These are phyloP conservation scores for Yarrowia sp. DNA, from an alignment of 805 yeast genomes.

Conservation along the genomic window DNA sequence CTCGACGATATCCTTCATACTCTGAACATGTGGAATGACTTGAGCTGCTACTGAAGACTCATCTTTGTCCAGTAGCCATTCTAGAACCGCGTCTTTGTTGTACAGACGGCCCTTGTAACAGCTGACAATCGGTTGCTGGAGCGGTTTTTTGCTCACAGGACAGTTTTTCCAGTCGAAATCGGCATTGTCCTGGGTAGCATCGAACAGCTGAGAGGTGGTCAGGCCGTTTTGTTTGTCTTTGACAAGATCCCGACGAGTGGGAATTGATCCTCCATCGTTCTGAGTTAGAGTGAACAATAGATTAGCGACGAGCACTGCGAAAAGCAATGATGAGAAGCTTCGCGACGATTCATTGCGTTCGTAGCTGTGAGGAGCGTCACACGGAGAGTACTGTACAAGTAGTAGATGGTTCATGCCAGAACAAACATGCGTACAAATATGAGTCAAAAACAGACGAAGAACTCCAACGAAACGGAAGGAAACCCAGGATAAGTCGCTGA, in stretches of 20 bases:
- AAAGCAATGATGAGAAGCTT: background rate
- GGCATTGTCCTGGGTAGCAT: conserved; percentile 43
- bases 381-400: no score
- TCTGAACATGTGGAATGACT: conserved; percentile 51
- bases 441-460: no score
- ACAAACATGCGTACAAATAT: no score
- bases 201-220: conserved; percentile 44
- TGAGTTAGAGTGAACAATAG: conserved; percentile 22
- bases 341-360: background rate
- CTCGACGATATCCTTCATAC: conserved; percentile 55
- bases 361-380: background rate
- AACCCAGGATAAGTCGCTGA: no score
- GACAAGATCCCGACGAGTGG: conserved; percentile 62
- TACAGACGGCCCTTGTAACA: conserved; percentile 70
- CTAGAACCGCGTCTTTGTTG: conserved; percentile 66
- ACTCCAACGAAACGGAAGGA: no score
- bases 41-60: conserved; percentile 46
- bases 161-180: conserved; percentile 58
- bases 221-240: conserved; percentile 43
- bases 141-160: conserved; percentile 52
- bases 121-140: conserved; percentile 62
- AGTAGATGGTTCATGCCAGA: no score
- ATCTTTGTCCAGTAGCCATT: conserved; percentile 56
- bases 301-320: background rate
- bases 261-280: conserved; percentile 74